Evolutionary conservation across 2,329 filamentous ascomycete species (phyloP).

Genomic region (Fusarium brevicatenulatum): DNA sequence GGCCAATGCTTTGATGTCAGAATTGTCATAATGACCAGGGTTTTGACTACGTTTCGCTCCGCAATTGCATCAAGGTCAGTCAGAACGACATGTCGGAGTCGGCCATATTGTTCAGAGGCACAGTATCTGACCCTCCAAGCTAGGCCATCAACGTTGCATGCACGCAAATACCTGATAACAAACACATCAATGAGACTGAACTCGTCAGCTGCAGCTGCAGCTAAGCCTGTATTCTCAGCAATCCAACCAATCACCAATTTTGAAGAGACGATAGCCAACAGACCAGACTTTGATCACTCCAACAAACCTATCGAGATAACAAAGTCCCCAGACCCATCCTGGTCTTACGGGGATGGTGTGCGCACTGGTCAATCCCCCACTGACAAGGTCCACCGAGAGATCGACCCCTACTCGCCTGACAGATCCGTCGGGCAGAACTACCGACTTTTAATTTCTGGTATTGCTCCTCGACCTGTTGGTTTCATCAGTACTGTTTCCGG

Average conservation of each 20-base stretch:
- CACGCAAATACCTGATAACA: neutral
- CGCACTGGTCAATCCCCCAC: slow-evolving; percentile 20
- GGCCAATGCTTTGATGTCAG: neutral
- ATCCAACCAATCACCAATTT: slow-evolving; percentile 41
- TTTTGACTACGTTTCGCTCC: neutral
- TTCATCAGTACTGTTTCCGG: slow-evolving; percentile 63
- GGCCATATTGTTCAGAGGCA: neutral
- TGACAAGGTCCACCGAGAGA: slow-evolving; percentile 68
- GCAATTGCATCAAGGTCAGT: slow-evolving; percentile 1
- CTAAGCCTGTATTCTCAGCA: slow-evolving; percentile 36
- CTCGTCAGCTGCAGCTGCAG: slow-evolving; percentile 22
- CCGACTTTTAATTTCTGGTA: slow-evolving; percentile 82
- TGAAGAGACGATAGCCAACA: slow-evolving; percentile 33
- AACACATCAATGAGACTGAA: slow-evolving; percentile 10
- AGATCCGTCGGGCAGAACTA: slow-evolving; percentile 79
- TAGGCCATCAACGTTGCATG: neutral
- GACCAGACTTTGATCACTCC: slow-evolving; percentile 42
- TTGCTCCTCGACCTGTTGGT: slow-evolving; percentile 81
- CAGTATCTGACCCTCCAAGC: neutral
- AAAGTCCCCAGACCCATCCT: slow-evolving; percentile 55
- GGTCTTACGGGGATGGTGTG: slow-evolving; percentile 57
- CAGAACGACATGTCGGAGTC: too few relatives aligned
- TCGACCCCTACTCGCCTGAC: slow-evolving; percentile 79
- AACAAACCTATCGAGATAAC: slow-evolving; percentile 40
- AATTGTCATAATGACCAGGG: neutral